Evolutionary conservation across 768 basidiomycete species (phyloP).

Genomic region (Phaeolepiota aurea): DNA sequence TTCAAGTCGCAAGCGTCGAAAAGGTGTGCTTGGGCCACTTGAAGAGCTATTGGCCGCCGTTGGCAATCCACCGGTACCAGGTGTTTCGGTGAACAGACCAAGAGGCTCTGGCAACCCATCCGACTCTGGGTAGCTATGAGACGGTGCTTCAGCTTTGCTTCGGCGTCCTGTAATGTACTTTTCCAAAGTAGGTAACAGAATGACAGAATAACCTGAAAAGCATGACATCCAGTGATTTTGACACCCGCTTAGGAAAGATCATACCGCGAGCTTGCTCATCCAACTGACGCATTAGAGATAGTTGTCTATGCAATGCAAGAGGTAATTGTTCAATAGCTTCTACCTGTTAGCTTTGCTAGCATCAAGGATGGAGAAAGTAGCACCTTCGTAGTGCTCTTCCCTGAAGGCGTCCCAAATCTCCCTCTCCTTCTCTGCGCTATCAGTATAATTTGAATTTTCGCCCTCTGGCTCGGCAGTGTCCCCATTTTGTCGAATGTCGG

Average conservation of each 20-base stretch:
- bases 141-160: not conserved
- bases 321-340: constrained; percentile 79
- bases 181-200: constrained; percentile 35
- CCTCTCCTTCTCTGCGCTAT: constrained; percentile 37
- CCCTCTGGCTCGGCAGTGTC: not conserved
- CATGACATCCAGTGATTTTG: not conserved
- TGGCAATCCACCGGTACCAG: no score
- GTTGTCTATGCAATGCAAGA: constrained; percentile 62
- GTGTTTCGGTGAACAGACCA: no score
- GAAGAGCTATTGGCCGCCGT: no score
- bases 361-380: not conserved
- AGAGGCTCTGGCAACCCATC: not conserved
- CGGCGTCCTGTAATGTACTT: constrained; percentile 32
- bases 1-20: not conserved
- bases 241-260: constrained; percentile 7
- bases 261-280: constrained; percentile 58
- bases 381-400: constrained; percentile 77
- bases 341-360: constrained; percentile 3
- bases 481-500: not conserved
- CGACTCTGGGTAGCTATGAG: constrained; percentile 2
- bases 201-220: constrained; percentile 20
- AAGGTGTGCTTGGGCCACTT: not conserved
- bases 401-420: constrained; percentile 69
- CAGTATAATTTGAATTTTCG: not conserved
- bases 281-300: constrained; percentile 61